Percentiles rank a stretch among this genome's conserved stretches.
Conservation (phyloP, 2,329 filamentous ascomycete genomes). For the Anthostomella pinea region DNA sequence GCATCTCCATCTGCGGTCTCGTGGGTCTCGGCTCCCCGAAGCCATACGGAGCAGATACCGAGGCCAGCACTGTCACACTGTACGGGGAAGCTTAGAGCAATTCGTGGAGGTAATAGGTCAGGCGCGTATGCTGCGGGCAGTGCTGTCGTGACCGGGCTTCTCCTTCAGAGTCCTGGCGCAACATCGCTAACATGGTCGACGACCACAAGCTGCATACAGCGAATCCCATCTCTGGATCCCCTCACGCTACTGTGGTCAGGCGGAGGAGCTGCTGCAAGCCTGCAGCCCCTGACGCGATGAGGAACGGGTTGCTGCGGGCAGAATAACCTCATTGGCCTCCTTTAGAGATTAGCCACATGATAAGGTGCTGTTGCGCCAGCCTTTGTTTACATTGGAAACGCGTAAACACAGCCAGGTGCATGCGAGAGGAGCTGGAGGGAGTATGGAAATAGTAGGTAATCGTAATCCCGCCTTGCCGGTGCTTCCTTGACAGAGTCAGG, state of each 20-base stretch:
- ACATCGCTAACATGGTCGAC: neutral
- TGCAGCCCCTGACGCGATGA: conserved; percentile 6
- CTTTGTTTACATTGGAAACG: conserved; percentile 26
- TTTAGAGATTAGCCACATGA: conserved; percentile 13
- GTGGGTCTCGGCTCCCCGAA: neutral
- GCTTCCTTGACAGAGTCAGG: too few relatives aligned
- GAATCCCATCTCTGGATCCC: neutral
- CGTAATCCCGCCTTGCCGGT: too few relatives aligned
- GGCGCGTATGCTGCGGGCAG: too few relatives aligned
- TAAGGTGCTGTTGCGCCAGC: neutral
- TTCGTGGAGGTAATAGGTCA: too few relatives aligned
- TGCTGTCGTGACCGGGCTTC: too few relatives aligned
- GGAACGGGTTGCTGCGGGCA: conserved; percentile 10
- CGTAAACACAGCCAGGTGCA: conserved; percentile 10
- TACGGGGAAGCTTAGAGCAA: too few relatives aligned
- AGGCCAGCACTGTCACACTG: too few relatives aligned
- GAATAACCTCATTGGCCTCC: conserved; percentile 17
- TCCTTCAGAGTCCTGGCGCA: conserved; percentile 1
- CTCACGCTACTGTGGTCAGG: conserved; percentile 20
- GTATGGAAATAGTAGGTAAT: too few relatives aligned
- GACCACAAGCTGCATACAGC: conserved; percentile 1
- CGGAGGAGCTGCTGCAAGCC: conserved; percentile 15
- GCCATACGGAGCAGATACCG: too few relatives aligned
- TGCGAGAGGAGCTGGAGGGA: neutral
- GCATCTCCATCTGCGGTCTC: conserved; percentile 2